A percentile compares a stretch with the other conserved stretches of the same genome.
Conservation (phyloP, 2,329 filamentous ascomycete species). For the Fusarium pininemorale region DNA sequence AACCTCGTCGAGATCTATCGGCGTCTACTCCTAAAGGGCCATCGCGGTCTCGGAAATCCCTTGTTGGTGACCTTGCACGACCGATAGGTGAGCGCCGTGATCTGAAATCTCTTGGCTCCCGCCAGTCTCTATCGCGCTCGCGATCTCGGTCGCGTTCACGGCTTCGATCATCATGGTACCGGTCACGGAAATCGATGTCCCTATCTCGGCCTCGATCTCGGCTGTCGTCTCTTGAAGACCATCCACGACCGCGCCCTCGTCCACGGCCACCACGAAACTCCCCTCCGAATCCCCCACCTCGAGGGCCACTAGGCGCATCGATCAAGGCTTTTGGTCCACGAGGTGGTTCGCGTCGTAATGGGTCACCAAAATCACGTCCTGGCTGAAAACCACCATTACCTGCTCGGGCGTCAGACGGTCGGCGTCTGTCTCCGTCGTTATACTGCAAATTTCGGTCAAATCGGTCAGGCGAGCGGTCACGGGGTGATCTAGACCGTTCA, state of each 20-base stretch:
- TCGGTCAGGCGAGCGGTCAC: slow-evolving; percentile 75
- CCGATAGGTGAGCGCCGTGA: slow-evolving; percentile 67
- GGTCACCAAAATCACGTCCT: slow-evolving; percentile 68
- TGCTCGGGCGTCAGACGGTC: slow-evolving; percentile 68
- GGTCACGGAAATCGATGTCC: slow-evolving; percentile 67
- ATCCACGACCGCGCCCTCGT: slow-evolving; percentile 67
- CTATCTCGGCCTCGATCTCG: slow-evolving; percentile 68
- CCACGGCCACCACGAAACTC: slow-evolving; percentile 66
- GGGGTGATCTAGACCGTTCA: slow-evolving; percentile 70
- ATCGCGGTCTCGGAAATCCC: slow-evolving; percentile 72
- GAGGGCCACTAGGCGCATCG: slow-evolving; percentile 73
- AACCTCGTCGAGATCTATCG: slow-evolving; percentile 72
- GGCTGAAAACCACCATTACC: slow-evolving; percentile 69
- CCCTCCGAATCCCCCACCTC: slow-evolving; percentile 71
- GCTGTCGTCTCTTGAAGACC: slow-evolving; percentile 67
- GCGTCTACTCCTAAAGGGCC: slow-evolving; percentile 71
- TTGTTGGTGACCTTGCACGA: slow-evolving; percentile 71
- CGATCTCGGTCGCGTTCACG: slow-evolving; percentile 67
- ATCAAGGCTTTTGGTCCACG: slow-evolving; percentile 83
- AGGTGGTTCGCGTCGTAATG: slow-evolving; percentile 74
- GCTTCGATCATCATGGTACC: slow-evolving; percentile 68
- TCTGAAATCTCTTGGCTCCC: slow-evolving; percentile 51
- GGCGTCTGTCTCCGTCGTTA: slow-evolving; percentile 73
- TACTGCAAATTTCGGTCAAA: slow-evolving; percentile 66
- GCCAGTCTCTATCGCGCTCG: slow-evolving; percentile 61